Percentiles rank a stretch among this genome's conserved stretches.
Evolutionary conservation across 495 filamentous ascomycete genomes (phyloP).

Genomic region (Penicillium atrosanguineum): DNA sequence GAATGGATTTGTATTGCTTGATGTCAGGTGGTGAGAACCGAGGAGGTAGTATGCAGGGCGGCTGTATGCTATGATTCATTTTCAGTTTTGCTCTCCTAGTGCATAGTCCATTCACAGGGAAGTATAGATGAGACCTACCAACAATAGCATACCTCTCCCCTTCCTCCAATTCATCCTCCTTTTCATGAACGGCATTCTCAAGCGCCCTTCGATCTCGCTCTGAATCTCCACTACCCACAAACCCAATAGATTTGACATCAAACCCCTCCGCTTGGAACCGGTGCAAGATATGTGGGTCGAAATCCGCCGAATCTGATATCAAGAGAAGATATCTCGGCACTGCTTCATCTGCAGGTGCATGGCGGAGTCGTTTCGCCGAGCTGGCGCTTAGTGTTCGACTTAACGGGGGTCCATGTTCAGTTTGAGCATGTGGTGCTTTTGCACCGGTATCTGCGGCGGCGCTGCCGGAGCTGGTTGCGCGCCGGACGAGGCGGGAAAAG

Average conservation of each 20-base stretch:
- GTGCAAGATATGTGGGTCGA: conserved; percentile 52
- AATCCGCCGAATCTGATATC: conserved; percentile 57
- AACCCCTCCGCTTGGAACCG: conserved; percentile 66
- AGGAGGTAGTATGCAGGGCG: conserved; percentile 58
- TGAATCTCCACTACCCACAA: conserved; percentile 44
- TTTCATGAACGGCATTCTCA: conserved; percentile 47
- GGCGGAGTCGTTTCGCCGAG: conserved; percentile 12
- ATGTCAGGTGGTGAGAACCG: conserved; percentile 45
- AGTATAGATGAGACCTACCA: conserved; percentile 28
- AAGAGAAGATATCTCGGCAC: conserved; percentile 49
- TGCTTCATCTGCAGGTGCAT: conserved; percentile 12
- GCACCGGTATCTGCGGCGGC: not conserved
- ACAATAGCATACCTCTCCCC: conserved; percentile 49
- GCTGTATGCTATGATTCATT: conserved; percentile 47
- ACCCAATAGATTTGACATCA: conserved; percentile 56
- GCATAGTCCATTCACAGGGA: not conserved
- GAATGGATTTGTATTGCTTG: conserved; percentile 38
- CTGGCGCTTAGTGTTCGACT: conserved; percentile 13
- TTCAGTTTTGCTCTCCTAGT: not conserved
- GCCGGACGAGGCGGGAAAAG: conserved; percentile 19
- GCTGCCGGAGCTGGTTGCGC: conserved; percentile 15
- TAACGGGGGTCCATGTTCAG: not conserved
- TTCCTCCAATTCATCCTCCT: conserved; percentile 41
- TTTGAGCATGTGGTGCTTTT: conserved; percentile 8
- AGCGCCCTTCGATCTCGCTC: conserved; percentile 32